Evolutionary conservation across 129 eudicot species (phyloP).

Genomic region (Heracleum sosnowskyi): DNA sequence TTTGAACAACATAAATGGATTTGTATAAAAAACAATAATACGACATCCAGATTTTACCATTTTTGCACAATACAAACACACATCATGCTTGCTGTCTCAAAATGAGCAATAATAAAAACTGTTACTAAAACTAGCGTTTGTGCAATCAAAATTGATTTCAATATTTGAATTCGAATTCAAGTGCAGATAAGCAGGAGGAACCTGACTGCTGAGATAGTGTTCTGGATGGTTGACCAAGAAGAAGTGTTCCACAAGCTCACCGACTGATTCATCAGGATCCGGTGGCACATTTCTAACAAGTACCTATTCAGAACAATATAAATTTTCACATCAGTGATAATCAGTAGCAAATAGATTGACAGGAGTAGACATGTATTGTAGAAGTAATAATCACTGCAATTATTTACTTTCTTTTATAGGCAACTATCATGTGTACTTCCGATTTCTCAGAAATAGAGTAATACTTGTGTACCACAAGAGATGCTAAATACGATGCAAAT

Average conservation of each 20-base stretch:
- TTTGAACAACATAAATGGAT: too few relatives aligned
- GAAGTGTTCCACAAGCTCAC: constrained; percentile 85
- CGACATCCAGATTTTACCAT: neutral
- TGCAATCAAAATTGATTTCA: neutral
- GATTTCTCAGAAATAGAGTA: neutral
- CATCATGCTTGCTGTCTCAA: neutral
- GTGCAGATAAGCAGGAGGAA: constrained; percentile 4
- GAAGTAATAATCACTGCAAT: neutral
- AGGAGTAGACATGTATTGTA: neutral
- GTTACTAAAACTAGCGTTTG: neutral
- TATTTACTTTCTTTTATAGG: too few relatives aligned
- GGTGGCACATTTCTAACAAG: constrained; percentile 89
- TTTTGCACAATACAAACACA: neutral
- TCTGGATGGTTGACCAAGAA: constrained; percentile 82
- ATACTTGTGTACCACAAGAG: neutral
- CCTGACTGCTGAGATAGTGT: constrained; percentile 84
- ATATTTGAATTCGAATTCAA: neutral
- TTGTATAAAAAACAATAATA: too few relatives aligned
- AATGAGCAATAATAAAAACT: neutral
- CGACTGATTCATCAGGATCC: constrained; percentile 74
- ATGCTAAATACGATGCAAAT: neutral
- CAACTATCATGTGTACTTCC: neutral
- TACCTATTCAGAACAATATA: constrained; percentile 35
- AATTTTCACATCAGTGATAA: neutral
- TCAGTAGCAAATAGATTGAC: neutral